Conservation (phyloP, 2,329 filamentous ascomycete species). For the Sporothrix schenckii region DNA sequence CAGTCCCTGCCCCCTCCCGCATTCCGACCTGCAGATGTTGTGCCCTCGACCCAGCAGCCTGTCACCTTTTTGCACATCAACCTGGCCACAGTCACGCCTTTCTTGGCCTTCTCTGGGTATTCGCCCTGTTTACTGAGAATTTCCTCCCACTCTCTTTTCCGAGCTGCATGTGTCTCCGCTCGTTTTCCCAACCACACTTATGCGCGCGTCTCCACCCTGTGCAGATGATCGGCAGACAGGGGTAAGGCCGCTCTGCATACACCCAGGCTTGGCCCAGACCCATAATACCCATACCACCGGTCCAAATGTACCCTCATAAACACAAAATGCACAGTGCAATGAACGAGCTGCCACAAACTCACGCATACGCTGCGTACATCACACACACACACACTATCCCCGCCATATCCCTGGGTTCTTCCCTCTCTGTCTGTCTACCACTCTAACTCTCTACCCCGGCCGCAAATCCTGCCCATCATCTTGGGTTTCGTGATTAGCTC, state of each 20-base stretch:
- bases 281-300: neutral
- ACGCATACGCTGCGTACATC: neutral
- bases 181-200: neutral
- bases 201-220: constrained; percentile 10
- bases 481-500: constrained; percentile 16
- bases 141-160: neutral
- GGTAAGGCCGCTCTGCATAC: neutral
- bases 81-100: constrained; percentile 18
- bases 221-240: constrained; percentile 27
- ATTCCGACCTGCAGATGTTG: neutral
- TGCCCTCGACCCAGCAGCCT: constrained; percentile 11
- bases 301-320: constrained; percentile 8
- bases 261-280: neutral
- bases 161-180: neutral
- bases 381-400: neutral
- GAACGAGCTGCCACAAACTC: neutral
- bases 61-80: constrained; percentile 17
- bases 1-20: constrained; percentile 2
- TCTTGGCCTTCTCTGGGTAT: neutral
- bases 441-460: constrained; percentile 10
- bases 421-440: neutral
- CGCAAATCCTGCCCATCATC: constrained; percentile 17
- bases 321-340: constrained; percentile 4
- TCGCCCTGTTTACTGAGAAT: neutral
- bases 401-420: neutral